A percentile compares a stretch with the other conserved stretches of the same genome.
Conservation (phyloP, 768 basidiomycete genomes). For the Phanerochaete sordida region DNA sequence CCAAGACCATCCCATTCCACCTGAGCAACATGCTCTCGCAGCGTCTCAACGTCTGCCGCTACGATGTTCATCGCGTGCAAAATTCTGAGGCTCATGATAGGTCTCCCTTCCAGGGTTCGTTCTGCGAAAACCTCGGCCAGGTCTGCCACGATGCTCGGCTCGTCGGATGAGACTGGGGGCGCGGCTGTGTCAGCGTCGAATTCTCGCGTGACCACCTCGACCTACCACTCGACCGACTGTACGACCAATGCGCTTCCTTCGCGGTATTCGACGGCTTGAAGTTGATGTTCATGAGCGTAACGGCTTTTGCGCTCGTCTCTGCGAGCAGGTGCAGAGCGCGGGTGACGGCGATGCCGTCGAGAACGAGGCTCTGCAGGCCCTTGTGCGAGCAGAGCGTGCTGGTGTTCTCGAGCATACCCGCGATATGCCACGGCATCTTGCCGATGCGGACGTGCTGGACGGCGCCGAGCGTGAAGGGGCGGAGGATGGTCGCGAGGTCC, state of each 20-base stretch:
- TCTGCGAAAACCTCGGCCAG: neutral
- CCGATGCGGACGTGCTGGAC: neutral
- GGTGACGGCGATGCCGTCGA: neutral
- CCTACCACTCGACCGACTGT: neutral
- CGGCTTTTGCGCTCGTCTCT: neutral
- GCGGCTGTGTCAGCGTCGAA: neutral
- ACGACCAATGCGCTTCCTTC: neutral
- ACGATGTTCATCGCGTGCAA: neutral
- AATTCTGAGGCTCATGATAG: neutral
- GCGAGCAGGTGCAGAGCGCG: neutral
- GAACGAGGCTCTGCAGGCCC: neutral
- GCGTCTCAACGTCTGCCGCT: neutral
- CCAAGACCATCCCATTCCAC: neutral
- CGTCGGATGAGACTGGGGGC: neutral
- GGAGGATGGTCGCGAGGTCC: neutral
- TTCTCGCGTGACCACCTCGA: neutral
- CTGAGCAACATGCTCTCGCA: neutral
- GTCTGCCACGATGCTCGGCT: neutral
- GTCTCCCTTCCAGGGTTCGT: neutral
- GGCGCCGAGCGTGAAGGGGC: neutral
- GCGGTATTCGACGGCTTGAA: neutral
- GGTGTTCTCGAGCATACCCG: neutral
- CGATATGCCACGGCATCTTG: neutral
- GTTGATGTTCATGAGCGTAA: neutral
- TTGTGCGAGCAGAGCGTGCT: neutral